Evolutionary conservation across 192 early-diverging fungal species (phyloP).

Genomic region (Backusella tarrabulga): DNA sequence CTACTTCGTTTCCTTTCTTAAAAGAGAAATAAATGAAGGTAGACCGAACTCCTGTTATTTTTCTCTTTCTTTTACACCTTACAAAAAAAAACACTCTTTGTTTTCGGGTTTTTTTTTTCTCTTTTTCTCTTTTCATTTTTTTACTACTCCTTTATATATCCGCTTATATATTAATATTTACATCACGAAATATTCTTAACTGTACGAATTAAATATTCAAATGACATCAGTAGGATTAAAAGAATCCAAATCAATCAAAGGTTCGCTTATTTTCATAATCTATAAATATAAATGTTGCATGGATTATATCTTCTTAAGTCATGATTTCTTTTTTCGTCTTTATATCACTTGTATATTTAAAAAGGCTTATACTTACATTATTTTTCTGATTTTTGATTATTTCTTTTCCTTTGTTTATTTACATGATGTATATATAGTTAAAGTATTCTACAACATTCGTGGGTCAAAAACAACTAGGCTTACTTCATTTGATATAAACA

Average conservation of each 20-base stretch:
- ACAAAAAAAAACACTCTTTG: background rate
- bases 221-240: background rate
- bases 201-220: background rate
- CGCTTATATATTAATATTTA: background rate
- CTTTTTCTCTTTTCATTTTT: background rate
- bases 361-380: background rate
- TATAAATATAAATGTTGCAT: slow-evolving; percentile 5
- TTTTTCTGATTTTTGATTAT: background rate
- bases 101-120: background rate
- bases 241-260: slow-evolving; percentile 15
- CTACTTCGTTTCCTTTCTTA: slow-evolving; percentile 18
- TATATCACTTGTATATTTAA: slow-evolving; percentile 2
- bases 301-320: background rate
- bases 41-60: background rate
- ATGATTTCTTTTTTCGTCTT: background rate
- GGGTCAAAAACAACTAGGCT: slow-evolving; percentile 27
- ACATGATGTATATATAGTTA: slow-evolving; percentile 17
- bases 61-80: slow-evolving; percentile 10
- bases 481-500: slow-evolving; percentile 13
- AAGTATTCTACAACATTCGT: slow-evolving; percentile 33
- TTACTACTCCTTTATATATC: background rate
- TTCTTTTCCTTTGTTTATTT: background rate
- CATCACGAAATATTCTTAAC: background rate
- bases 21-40: slow-evolving; percentile 8
- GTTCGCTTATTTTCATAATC: slow-evolving; percentile 7